Evolutionary conservation across 805 yeast genomes (phyloP), one percentile per base, ranked within the genome.

Genomic region (Wickerhamomyces ciferrii): DNA sequence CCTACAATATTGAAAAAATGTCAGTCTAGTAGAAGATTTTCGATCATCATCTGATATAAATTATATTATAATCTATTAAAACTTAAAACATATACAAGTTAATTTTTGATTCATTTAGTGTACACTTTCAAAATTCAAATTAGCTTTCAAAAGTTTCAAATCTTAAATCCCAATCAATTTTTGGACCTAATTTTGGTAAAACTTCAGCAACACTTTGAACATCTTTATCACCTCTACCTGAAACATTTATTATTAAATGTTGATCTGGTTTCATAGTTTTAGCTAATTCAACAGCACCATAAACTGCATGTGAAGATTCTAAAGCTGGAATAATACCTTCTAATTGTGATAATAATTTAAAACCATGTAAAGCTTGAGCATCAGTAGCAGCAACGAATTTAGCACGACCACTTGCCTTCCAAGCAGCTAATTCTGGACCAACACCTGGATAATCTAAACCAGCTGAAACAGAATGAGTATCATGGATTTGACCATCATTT

Each of bases 361-460:
- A 94, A 18, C 99, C 99, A 53, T 79, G 77, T 53, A 94, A 74
- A 27, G 98, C 98, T 63, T 94, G 83, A n/a, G 96, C 90, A 67
- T 94, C 97, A 31, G 96, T 87, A 46, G 95, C 97, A 41, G 97
- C 96, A 41, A 83, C 68, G 62, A 92, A 94, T 47, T 84, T 74
- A 9, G 95, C 99, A 61, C 99, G 82, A 24, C 97, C 97, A 50
- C 85, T 83, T 45, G 84, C 83, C 68, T 92, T 92, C 98, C 98
- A 94, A 64, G 76, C 80, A 2, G 98, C 95, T 56, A 94, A 76
- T 70, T 94, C 98, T 29, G 99, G 99, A 40, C 99, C 99, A 41
- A 94, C 99, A 69, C 97, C 99, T 23, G 99, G 99, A 66, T 94
- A 94, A 69, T 94, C 99, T 60, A 94, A 76, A 55, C 99, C 99